These are phyloP conservation scores for Tephrocybe rancida DNA, from an alignment of 768 basidiomycete species.

Conservation along the genomic window DNA sequence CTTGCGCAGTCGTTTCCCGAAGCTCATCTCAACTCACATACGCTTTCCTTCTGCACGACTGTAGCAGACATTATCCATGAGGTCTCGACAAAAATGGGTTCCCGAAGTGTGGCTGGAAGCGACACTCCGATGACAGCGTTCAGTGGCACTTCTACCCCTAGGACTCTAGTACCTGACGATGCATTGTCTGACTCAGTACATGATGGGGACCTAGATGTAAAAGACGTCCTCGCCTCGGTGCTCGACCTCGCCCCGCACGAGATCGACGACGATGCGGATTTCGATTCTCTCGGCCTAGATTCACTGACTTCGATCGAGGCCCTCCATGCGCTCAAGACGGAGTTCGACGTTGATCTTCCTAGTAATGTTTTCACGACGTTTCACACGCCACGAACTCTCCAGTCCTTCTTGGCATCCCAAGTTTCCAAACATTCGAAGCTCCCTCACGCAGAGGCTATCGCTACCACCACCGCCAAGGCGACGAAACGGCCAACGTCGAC, in stretches of 20 bases:
- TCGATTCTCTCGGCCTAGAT: constrained; percentile 60
- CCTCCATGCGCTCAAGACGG: constrained; percentile 45
- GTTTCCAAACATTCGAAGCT: background rate
- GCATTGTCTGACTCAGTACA: constrained; percentile 20
- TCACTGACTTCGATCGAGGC: constrained; percentile 68
- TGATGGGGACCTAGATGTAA: constrained; percentile 31
- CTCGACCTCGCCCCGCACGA: constrained; percentile 42
- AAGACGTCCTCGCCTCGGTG: constrained; percentile 43
- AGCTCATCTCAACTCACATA: constrained; percentile 27
- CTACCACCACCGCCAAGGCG: background rate
- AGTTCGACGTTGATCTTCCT: constrained; percentile 45
- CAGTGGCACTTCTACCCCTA: constrained; percentile 32
- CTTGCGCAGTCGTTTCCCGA: constrained; percentile 38
- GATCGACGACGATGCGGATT: constrained; percentile 45
- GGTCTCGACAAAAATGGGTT: constrained; percentile 20
- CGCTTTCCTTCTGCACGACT: constrained; percentile 36
- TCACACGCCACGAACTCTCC: constrained; percentile 41
- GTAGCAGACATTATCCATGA: constrained; percentile 36
- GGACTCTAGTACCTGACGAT: constrained; percentile 43
- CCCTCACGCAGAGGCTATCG: background rate
- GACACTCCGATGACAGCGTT: constrained; percentile 15
- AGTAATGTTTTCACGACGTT: constrained; percentile 41
- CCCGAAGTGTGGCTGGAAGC: background rate
- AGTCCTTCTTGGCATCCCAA: constrained; percentile 27
- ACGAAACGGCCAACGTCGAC: background rate